Conservation (phyloP, 2,329 filamentous ascomycete species). For the Hysterium pulicare region DNA sequence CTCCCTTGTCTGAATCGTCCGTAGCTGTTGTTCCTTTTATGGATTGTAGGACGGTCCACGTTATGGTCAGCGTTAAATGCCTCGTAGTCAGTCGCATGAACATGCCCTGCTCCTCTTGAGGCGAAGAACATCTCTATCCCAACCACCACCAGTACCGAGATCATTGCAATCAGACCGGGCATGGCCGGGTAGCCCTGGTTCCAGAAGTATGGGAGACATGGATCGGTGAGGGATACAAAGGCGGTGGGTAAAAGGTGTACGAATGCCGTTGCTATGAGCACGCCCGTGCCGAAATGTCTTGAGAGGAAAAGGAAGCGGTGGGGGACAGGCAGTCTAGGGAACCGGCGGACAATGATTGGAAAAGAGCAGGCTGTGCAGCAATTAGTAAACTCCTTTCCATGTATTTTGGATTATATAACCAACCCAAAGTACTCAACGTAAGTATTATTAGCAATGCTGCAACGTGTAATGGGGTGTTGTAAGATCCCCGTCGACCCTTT, state of each 20-base stretch:
- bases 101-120: constrained; percentile 60
- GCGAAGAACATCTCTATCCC: constrained; percentile 87
- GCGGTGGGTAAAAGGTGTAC: constrained; percentile 41
- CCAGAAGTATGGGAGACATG: constrained; percentile 40
- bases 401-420: constrained; percentile 9
- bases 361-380: constrained; percentile 34
- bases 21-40: constrained; percentile 30
- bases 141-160: constrained; percentile 61
- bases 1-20: constrained; percentile 25
- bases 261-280: constrained; percentile 40
- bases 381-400: neutral
- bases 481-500: constrained; percentile 43
- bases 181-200: constrained; percentile 38
- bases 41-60: constrained; percentile 14
- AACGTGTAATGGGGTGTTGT: constrained; percentile 57
- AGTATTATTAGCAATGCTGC: constrained; percentile 58
- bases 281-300: constrained; percentile 40
- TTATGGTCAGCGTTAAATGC: constrained; percentile 26
- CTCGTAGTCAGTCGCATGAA: constrained; percentile 54
- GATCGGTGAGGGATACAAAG: constrained; percentile 38
- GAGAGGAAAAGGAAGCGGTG: constrained; percentile 40
- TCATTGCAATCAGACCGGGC: constrained; percentile 40
- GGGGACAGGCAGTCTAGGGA: constrained; percentile 35
- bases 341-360: constrained; percentile 38
- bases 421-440: constrained; percentile 52